Base-by-base conservation (phyloP, 805 yeast species). In the Lipomyces anomalus region DNA sequence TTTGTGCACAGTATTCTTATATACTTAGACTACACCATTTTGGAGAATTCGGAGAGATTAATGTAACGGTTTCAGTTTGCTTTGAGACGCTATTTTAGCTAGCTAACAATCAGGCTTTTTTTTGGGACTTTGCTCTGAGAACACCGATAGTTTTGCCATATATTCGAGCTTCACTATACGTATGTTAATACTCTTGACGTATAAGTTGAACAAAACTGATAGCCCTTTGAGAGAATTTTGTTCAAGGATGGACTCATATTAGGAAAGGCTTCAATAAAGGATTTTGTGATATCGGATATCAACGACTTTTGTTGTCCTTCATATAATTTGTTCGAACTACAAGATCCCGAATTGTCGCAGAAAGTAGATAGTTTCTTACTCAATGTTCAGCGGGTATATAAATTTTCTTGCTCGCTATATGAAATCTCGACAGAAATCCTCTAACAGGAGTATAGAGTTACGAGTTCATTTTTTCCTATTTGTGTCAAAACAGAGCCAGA, bases 401-500 rank as follows among this genome's bases (percentile, higher is more conserved):
- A n/a, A n/a, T n/a, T n/a, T n/a, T n/a, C n/a, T n/a, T n/a, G n/a
- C n/a, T n/a, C n/a, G n/a, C n/a, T n/a, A n/a, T n/a, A 24, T 16
- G 39, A 17, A 5, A 6, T 9, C 6, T n/a, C 13, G 11, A 24
- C 42, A 35, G 21, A 26, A 26, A 6, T 7, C 6, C 22, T 22
- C 16, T n/a, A n/a, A 17, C 11, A 11, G 42, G 6, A 6, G 43
- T 6, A 33, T 7, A 2, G 29, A 66, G 46, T 79, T 81, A 57
- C 58, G 75, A 33, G 72, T 78, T 57, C 59, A 69, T 33, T 74
- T 73, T 20, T 61, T 70, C 56, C 60, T 68, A 60, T 69, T 73
- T 56, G 64, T 68, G 67, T 58, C 82, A 80, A 61, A 90, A 90
- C 57, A 79, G 87, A 29, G 78, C 94, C 40, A 73, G 95, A 45